Percentiles rank a stretch among this genome's conserved stretches.
phyloP scores from a whole-genome alignment of 768 basidiomycete species.

The Lyophyllum decastes region DNA sequence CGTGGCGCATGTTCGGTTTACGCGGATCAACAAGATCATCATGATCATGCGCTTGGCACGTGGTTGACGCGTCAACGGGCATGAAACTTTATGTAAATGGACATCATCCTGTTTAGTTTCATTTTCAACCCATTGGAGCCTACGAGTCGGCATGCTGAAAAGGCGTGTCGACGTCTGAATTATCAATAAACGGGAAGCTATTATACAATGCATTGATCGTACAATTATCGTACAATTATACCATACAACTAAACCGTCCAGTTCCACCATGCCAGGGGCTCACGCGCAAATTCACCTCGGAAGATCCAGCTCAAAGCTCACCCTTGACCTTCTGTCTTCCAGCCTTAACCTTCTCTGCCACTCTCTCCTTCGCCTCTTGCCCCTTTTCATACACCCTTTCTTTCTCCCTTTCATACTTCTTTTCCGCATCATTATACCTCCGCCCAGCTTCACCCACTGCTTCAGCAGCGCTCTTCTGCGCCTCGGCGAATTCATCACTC shows the following conservation, averaged over 20 bases:
- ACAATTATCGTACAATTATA: background rate
- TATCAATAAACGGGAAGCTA: background rate
- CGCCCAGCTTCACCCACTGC: slow-evolving; percentile 20
- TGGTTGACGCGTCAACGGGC: too few species aligned
- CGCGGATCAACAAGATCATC: too few species aligned
- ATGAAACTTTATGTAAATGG: too few species aligned
- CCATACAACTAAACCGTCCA: background rate
- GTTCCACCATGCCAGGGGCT: background rate
- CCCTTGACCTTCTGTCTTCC: slow-evolving; percentile 39
- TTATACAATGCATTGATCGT: background rate
- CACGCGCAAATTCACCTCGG: background rate
- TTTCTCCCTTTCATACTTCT: slow-evolving; percentile 20
- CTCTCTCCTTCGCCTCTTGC: slow-evolving; percentile 28
- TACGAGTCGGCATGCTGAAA: too few species aligned
- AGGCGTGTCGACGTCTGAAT: background rate
- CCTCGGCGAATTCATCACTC: slow-evolving; percentile 21
- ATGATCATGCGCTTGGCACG: background rate
- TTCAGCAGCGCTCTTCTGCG: slow-evolving; percentile 24
- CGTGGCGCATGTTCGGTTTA: too few species aligned
- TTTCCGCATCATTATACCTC: slow-evolving; percentile 12
- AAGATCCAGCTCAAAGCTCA: slow-evolving; percentile 31
- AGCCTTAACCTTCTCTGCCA: slow-evolving; percentile 38
- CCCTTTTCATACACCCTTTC: slow-evolving; percentile 32
- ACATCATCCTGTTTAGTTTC: too few species aligned
- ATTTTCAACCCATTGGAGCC: too few species aligned